phyloP scores from a whole-genome alignment of 202 grass and related monocot genomes.

The Schoenoplectus triqueter region DNA sequence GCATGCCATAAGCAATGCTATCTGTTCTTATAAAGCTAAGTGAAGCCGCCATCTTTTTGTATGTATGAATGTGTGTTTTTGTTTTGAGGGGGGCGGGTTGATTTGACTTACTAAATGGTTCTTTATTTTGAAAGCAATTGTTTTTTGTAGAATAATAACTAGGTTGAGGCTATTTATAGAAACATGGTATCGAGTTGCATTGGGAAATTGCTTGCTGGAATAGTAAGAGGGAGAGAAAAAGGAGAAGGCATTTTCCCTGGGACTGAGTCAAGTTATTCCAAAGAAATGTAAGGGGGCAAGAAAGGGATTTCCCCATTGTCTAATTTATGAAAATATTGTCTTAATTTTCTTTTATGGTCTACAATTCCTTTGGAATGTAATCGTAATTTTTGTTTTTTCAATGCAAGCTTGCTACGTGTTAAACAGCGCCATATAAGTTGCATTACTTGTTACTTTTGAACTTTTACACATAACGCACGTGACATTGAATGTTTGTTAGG shows the following conservation, averaged over 20 bases:
- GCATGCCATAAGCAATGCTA: conserved; percentile 87
- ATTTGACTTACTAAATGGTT: background rate
- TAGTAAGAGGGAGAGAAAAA: conserved; percentile 25
- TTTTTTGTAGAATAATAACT: conserved; percentile 50
- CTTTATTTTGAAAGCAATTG: conserved; percentile 30
- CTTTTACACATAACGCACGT: background rate
- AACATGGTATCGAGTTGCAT: conserved; percentile 48
- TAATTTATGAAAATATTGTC: background rate
- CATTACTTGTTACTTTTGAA: background rate
- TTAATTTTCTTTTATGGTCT: conserved; percentile 7
- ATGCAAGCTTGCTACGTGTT: background rate
- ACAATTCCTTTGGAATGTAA: conserved; percentile 11
- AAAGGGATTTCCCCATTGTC: conserved; percentile 59
- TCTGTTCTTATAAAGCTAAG: conserved; percentile 82
- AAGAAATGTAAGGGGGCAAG: conserved; percentile 68
- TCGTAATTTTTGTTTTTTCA: background rate
- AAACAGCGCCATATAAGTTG: background rate
- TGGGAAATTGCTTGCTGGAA: conserved; percentile 45
- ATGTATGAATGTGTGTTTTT: conserved; percentile 9
- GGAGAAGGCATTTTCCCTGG: conserved; percentile 67
- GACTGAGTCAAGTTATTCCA: conserved; percentile 60
- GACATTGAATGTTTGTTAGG: background rate
- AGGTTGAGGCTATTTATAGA: conserved; percentile 48
- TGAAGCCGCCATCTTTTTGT: conserved; percentile 37
- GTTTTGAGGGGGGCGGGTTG: background rate